Conservation (phyloP, 352 stramenopile genomes). For the Pythium scleroteichum region DNA sequence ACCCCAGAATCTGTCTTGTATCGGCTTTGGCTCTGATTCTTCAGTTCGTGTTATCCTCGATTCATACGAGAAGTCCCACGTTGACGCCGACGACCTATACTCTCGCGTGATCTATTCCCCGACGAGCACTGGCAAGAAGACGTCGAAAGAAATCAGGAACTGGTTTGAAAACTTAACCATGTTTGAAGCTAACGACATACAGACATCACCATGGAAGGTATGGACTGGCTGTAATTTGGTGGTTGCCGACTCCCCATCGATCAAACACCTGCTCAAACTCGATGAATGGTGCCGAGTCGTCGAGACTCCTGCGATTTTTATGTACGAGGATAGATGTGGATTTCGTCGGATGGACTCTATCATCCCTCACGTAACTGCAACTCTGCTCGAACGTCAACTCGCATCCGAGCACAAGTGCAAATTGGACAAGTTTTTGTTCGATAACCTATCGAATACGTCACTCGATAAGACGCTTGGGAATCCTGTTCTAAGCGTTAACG, state of each 20-base stretch:
- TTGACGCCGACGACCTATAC: conserved; percentile 14
- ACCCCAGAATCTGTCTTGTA: conserved; percentile 15
- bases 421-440: conserved; percentile 10
- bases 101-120: conserved; percentile 4
- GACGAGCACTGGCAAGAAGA: background rate
- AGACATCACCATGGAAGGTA: background rate
- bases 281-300: conserved; percentile 10
- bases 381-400: conserved; percentile 16
- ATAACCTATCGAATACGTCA: conserved; percentile 13
- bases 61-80: conserved; percentile 4
- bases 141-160: background rate
- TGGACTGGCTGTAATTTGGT: conserved; percentile 2
- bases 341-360: background rate
- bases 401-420: background rate
- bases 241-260: background rate
- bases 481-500: background rate
- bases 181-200: background rate
- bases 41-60: conserved; percentile 9
- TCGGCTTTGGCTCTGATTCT: background rate
- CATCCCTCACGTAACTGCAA: conserved; percentile 19
- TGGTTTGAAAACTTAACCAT: too few relatives aligned
- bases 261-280: background rate
- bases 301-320: conserved; percentile 18
- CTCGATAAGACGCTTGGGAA: background rate
- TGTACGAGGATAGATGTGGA: conserved; percentile 7